A percentile compares a stretch with the other conserved stretches of the same genome.
Evolutionary conservation across 2,329 filamentous ascomycete genomes (phyloP).

Genomic region (Penicillium expansum): DNA sequence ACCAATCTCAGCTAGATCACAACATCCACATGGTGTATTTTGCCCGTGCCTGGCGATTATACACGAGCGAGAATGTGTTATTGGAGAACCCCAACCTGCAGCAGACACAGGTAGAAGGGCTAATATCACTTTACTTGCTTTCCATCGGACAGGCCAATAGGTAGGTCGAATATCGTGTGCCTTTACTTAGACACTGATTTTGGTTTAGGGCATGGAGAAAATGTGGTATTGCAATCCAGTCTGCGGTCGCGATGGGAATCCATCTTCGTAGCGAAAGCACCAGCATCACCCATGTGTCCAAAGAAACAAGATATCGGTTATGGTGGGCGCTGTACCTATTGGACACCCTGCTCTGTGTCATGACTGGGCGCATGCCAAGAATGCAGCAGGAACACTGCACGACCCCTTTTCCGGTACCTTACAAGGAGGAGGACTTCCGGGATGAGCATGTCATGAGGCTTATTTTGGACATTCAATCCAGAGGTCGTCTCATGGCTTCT

Average conservation of each 20-base stretch:
- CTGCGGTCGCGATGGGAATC: slow-evolving; percentile 5
- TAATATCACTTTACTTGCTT: slow-evolving; percentile 43
- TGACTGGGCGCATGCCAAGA: slow-evolving; percentile 8
- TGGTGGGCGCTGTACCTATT: slow-evolving; percentile 9
- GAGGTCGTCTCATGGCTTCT: not conserved
- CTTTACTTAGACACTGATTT: not conserved
- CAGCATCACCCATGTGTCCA: slow-evolving; percentile 1
- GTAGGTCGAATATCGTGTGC: slow-evolving; percentile 20
- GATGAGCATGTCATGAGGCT: slow-evolving; percentile 1
- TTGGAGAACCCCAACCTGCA: slow-evolving; percentile 44
- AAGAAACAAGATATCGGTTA: slow-evolving; percentile 7
- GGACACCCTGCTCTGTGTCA: slow-evolving; percentile 1
- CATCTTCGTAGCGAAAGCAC: slow-evolving; percentile 3
- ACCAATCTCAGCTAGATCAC: slow-evolving; percentile 23
- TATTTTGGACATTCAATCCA: not conserved
- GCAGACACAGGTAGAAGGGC: slow-evolving; percentile 44
- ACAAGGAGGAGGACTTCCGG: slow-evolving; percentile 2
- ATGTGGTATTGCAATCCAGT: slow-evolving; percentile 9
- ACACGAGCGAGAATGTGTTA: slow-evolving; percentile 35
- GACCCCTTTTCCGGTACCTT: slow-evolving; percentile 4
- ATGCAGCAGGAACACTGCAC: slow-evolving; percentile 2
- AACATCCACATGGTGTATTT: slow-evolving; percentile 43
- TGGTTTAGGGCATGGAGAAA: slow-evolving; percentile 7
- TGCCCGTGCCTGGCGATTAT: slow-evolving; percentile 42
- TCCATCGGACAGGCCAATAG: slow-evolving; percentile 43